These are phyloP conservation scores for Chlorella sp. DNA, from an alignment of 139 green algal species.

Conservation along the genomic window DNA sequence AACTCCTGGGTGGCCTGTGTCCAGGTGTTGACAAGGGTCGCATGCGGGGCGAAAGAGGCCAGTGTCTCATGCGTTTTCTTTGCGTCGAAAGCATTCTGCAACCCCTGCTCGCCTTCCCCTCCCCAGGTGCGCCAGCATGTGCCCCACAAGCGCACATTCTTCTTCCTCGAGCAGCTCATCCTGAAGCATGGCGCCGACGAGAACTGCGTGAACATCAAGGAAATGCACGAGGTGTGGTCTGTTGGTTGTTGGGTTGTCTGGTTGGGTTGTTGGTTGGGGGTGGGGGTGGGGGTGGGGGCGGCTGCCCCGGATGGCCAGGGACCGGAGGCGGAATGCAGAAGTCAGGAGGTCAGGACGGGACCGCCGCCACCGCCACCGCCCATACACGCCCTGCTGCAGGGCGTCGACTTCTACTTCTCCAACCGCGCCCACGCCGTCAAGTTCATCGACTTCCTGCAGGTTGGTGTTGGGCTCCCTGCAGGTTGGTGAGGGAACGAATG, in stretches of 20 bases:
- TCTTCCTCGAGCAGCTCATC: conserved; percentile 99
- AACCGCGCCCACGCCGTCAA: conserved; percentile 85
- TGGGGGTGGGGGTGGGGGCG: too few relatives aligned
- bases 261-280: too few relatives aligned
- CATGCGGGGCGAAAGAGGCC: not conserved
- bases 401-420: conserved; percentile 96
- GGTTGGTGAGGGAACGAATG: not conserved
- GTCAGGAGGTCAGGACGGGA: not conserved
- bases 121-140: conserved; percentile 92
- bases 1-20: conserved; percentile 94
- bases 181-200: conserved; percentile 88
- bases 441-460: conserved; percentile 95
- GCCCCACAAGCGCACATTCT: conserved; percentile 97
- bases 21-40: conserved; percentile 81
- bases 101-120: not conserved
- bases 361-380: not conserved
- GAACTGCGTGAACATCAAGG: conserved; percentile 78
- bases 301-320: not conserved
- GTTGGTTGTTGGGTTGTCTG: conserved; percentile 3
- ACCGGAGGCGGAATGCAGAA: not conserved
- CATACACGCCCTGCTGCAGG: conserved; percentile 38
- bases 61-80: too few relatives aligned
- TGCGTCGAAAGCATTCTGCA: too few relatives aligned
- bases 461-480: not conserved
- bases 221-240: conserved; percentile 68